Conservation (phyloP, 2,329 filamentous ascomycete species). For the Zymoseptoria pseudotritici region DNA sequence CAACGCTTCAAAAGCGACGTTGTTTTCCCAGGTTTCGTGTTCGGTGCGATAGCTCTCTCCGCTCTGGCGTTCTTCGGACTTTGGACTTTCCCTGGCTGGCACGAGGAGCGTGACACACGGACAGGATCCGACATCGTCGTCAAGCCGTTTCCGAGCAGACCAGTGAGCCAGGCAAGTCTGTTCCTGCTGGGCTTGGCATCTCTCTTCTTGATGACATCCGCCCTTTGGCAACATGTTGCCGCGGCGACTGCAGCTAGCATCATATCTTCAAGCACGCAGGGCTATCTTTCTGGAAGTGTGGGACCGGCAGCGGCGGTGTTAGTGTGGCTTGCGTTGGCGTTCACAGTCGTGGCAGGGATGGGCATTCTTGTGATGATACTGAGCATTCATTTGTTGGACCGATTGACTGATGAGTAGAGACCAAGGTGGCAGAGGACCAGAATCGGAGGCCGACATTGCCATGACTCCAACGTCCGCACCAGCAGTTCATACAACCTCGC, state of each 20-base stretch:
- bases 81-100: conserved; percentile 9
- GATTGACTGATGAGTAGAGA: no score
- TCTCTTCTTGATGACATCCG: conserved; percentile 8
- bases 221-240: conserved; percentile 15
- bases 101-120: conserved; percentile 2
- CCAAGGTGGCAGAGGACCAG: no score
- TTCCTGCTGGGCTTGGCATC: conserved; percentile 1
- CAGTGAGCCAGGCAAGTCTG: neutral
- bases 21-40: conserved; percentile 9
- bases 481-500: no score
- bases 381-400: no score
- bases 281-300: conserved; percentile 2
- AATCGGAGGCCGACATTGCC: no score
- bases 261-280: conserved; percentile 2
- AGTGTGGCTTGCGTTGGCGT: conserved; percentile 6
- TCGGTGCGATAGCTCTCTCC: conserved; percentile 7
- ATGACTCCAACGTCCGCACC: no score
- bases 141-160: conserved; percentile 11
- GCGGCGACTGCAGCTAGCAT: conserved; percentile 7
- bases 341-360: neutral
- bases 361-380: neutral
- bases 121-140: conserved; percentile 10
- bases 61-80: conserved; percentile 5
- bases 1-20: conserved; percentile 6
- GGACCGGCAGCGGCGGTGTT: conserved; percentile 5